These are phyloP conservation scores for Fraxinus nigra DNA, from an alignment of 305 asterid genomes.

Conservation along the genomic window DNA sequence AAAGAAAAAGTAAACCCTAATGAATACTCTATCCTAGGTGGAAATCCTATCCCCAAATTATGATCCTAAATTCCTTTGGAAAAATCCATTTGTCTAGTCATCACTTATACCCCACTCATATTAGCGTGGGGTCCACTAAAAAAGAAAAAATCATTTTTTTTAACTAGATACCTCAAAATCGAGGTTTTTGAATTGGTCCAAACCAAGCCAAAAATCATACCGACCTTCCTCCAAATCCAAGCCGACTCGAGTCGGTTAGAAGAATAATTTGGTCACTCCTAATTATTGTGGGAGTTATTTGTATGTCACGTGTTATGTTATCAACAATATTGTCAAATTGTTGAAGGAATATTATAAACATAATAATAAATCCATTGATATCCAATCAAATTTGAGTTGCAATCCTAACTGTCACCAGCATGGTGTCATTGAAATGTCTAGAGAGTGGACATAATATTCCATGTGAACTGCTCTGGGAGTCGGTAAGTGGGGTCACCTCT, in stretches of 20 bases:
- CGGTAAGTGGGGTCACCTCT: background rate
- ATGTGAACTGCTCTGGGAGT: background rate
- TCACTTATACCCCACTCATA: too few species aligned
- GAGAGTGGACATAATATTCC: background rate
- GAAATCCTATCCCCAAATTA: too few species aligned
- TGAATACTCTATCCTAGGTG: too few species aligned
- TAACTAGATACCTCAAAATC: too few species aligned
- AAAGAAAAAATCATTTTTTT: background rate
- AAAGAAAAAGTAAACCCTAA: too few species aligned
- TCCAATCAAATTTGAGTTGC: background rate
- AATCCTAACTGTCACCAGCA: background rate
- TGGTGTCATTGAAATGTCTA: background rate
- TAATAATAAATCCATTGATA: background rate
- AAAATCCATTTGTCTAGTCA: too few species aligned
- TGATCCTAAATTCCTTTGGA: background rate
- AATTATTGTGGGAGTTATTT: background rate
- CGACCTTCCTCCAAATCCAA: background rate
- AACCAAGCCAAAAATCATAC: too few species aligned
- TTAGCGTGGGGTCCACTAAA: too few species aligned
- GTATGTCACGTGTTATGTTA: too few species aligned
- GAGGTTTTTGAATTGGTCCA: background rate
- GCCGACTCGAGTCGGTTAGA: background rate
- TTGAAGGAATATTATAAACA: background rate
- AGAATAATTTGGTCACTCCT: background rate
- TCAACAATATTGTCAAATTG: too few species aligned